Evolutionary conservation across 1,139 yeast genomes (phyloP).

Genomic region (Sugiyamaella neomexicana): DNA sequence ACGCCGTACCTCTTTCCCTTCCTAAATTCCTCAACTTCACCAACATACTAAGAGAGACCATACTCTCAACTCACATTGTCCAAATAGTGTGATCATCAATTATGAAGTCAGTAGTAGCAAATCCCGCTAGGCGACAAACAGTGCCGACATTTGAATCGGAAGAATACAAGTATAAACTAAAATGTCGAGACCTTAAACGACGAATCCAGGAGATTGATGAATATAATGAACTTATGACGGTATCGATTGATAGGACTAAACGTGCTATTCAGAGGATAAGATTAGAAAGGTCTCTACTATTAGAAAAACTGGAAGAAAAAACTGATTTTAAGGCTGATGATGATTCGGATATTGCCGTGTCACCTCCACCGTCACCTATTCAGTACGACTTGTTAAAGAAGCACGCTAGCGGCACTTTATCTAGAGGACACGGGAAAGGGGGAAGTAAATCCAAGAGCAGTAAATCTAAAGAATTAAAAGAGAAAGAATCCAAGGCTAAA

Average conservation of each 20-base stretch:
- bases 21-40: neutral
- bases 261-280: constrained; percentile 75
- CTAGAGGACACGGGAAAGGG: constrained; percentile 11
- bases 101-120: constrained; percentile 3
- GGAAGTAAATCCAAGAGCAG: constrained; percentile 1
- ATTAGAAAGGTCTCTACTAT: constrained; percentile 73
- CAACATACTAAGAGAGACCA: too few relatives aligned
- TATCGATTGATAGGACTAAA: constrained; percentile 78
- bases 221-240: constrained; percentile 72
- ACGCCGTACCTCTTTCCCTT: too few relatives aligned
- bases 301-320: constrained; percentile 71
- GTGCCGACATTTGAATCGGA: constrained; percentile 8
- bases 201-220: constrained; percentile 75
- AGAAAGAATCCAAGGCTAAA: neutral
- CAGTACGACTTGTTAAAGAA: constrained; percentile 22
- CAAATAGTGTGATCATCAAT: neutral
- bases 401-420: constrained; percentile 8
- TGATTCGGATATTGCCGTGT: constrained; percentile 36
- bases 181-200: constrained; percentile 69
- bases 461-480: neutral
- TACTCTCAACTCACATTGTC: too few relatives aligned
- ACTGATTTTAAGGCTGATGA: constrained; percentile 32
- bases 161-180: constrained; percentile 49
- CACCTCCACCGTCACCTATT: constrained; percentile 37
- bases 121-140: neutral